These are phyloP conservation scores for Saprolegnia diclina DNA, from an alignment of 352 stramenopile genomes.

Conservation along the genomic window DNA sequence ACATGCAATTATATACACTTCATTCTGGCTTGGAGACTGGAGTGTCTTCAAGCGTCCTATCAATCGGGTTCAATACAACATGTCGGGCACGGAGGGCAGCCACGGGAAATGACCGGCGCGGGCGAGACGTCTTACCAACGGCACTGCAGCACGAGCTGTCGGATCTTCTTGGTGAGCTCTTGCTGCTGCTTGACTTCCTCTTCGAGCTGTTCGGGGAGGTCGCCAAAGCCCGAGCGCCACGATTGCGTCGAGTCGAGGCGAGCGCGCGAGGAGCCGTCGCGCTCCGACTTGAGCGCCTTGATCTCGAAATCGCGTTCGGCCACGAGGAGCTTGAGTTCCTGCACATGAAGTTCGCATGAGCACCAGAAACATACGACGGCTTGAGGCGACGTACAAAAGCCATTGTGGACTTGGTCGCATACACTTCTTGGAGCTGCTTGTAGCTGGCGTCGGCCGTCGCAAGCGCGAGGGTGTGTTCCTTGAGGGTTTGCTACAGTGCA, in stretches of 20 bases:
- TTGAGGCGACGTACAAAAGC: not conserved
- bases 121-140: conserved; percentile 8
- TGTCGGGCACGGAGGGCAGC: not conserved
- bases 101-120: not conserved
- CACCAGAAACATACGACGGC: no score
- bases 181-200: conserved; percentile 26
- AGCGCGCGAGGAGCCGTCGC: not conserved
- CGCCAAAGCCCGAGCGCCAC: conserved; percentile 13
- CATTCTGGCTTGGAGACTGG: not conserved
- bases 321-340: conserved; percentile 9
- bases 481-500: not conserved
- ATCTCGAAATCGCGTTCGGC: conserved; percentile 6
- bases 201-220: conserved; percentile 1
- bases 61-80: not conserved
- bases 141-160: conserved; percentile 14
- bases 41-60: not conserved
- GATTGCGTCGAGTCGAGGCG: conserved; percentile 11
- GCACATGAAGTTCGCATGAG: no score
- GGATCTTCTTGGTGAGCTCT: conserved; percentile 26
- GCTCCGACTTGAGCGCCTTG: not conserved
- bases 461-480: not conserved
- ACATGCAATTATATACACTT: not conserved
- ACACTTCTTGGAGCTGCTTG: conserved; percentile 13
- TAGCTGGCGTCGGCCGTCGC: not conserved
- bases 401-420: conserved; percentile 4